Evolutionary conservation across 2,329 filamentous ascomycete species (phyloP).

Genomic region (Fonsecaea nubica): DNA sequence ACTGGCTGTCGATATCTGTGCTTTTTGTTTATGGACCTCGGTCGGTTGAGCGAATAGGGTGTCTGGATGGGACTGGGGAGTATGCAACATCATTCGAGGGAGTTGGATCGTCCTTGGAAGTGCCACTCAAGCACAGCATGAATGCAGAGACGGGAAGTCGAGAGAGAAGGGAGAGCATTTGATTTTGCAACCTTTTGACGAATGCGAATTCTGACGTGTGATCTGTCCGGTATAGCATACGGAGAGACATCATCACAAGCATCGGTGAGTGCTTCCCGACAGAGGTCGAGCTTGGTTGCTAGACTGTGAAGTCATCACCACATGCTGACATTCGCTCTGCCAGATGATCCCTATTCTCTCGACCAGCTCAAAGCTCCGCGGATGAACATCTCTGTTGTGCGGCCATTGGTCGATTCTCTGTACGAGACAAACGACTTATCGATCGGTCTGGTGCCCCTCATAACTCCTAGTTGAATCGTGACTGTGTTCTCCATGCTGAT

Average conservation of each 20-base stretch:
- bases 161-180: neutral
- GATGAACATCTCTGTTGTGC: conserved; percentile 80
- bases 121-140: conserved; percentile 1
- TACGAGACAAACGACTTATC: conserved; percentile 81
- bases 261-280: conserved; percentile 34
- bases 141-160: conserved; percentile 16
- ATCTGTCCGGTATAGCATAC: conserved; percentile 33
- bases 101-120: neutral
- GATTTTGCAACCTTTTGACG: neutral
- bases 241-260: conserved; percentile 42
- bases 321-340: neutral
- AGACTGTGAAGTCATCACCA: neutral
- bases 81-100: neutral
- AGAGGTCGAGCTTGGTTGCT: neutral
- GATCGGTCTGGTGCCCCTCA: conserved; percentile 59
- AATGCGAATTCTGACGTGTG: neutral
- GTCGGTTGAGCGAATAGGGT: neutral
- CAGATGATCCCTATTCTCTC: conserved; percentile 70
- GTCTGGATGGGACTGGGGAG: neutral
- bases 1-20: neutral
- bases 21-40: neutral
- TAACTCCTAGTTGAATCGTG: neutral
- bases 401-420: conserved; percentile 81
- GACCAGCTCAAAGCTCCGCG: conserved; percentile 80
- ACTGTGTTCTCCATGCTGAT: conserved; percentile 22